Conservation (phyloP, 768 basidiomycete genomes). For the Tylopilus plumbeoviolaceoides region DNA sequence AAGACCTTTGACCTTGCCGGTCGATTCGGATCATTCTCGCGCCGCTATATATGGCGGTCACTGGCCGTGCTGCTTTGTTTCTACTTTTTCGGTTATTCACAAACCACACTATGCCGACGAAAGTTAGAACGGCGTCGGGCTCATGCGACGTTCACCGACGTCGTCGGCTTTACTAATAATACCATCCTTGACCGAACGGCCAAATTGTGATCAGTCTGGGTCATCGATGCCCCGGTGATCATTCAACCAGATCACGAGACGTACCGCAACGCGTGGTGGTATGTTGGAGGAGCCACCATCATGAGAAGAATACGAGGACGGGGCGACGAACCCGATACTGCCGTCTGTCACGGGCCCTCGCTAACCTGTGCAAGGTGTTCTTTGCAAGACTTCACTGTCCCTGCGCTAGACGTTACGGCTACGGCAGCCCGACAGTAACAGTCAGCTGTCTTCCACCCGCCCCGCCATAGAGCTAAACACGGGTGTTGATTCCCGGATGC, state of each 20-base stretch:
- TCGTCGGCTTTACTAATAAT: too few species aligned
- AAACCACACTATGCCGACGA: too few species aligned
- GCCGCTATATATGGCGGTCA: too few species aligned
- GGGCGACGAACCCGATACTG: background rate
- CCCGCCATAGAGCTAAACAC: background rate
- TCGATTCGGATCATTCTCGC: too few species aligned
- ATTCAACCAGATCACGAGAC: background rate
- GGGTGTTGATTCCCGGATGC: background rate
- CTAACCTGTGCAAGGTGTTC: background rate
- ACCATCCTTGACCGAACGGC: too few species aligned
- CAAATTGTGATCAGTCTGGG: too few species aligned
- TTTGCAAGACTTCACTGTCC: background rate
- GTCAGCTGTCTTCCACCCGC: conserved; percentile 5
- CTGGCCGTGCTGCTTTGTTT: too few species aligned
- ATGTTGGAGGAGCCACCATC: background rate
- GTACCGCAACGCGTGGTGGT: background rate
- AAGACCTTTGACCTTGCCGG: too few species aligned
- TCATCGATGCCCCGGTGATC: background rate
- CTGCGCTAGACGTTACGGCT: background rate
- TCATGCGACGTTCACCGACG: too few species aligned
- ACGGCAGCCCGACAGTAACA: background rate
- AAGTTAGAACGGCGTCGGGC: too few species aligned
- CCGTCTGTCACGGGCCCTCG: background rate
- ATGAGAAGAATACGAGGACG: conserved; percentile 2
- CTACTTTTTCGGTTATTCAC: too few species aligned